A percentile compares a stretch with the other conserved stretches of the same genome.
Evolutionary conservation across 2,329 filamentous ascomycete genomes (phyloP).

Genomic region (Botrytis medusae): DNA sequence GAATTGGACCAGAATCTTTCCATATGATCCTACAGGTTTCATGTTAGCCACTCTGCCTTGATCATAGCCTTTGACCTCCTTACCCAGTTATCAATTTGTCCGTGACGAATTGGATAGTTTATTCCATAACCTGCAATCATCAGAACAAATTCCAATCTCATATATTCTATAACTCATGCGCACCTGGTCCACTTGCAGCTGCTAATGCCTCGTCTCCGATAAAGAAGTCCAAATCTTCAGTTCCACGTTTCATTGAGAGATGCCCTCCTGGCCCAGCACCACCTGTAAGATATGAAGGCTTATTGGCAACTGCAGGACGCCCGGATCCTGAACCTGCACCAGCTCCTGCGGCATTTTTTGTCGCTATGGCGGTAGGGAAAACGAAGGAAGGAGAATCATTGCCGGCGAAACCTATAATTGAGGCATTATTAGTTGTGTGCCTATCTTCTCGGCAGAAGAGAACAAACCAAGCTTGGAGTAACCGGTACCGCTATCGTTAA

Average conservation of each 20-base stretch:
- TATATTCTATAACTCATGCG: slow-evolving; percentile 7
- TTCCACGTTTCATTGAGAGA: slow-evolving; percentile 87
- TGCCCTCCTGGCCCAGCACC: slow-evolving; percentile 81
- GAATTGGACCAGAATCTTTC: slow-evolving; percentile 99
- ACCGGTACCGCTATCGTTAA: slow-evolving; percentile 80
- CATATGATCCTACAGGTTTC: slow-evolving; percentile 78
- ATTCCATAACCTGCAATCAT: slow-evolving; percentile 74
- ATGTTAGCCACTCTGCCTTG: slow-evolving; percentile 26
- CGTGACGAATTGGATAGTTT: slow-evolving; percentile 96
- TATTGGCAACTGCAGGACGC: slow-evolving; percentile 86
- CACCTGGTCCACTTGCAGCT: slow-evolving; percentile 79
- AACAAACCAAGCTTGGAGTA: slow-evolving; percentile 94
- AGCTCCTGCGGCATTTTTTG: slow-evolving; percentile 74
- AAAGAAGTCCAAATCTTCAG: slow-evolving; percentile 97
- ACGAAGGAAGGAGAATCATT: slow-evolving; percentile 99
- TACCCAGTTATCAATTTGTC: slow-evolving; percentile 99
- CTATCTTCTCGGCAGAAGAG: not conserved
- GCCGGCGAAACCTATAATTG: slow-evolving; percentile 80
- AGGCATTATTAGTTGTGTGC: slow-evolving; percentile 16
- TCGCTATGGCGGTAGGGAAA: slow-evolving; percentile 97
- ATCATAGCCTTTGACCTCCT: slow-evolving; percentile 33
- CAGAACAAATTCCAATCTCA: slow-evolving; percentile 25
- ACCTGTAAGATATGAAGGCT: slow-evolving; percentile 91
- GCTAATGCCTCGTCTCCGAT: slow-evolving; percentile 95
- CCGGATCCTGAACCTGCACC: slow-evolving; percentile 78